Conservation (phyloP, 2,329 filamentous ascomycete species). For the Nothomitra cinnamomea region DNA sequence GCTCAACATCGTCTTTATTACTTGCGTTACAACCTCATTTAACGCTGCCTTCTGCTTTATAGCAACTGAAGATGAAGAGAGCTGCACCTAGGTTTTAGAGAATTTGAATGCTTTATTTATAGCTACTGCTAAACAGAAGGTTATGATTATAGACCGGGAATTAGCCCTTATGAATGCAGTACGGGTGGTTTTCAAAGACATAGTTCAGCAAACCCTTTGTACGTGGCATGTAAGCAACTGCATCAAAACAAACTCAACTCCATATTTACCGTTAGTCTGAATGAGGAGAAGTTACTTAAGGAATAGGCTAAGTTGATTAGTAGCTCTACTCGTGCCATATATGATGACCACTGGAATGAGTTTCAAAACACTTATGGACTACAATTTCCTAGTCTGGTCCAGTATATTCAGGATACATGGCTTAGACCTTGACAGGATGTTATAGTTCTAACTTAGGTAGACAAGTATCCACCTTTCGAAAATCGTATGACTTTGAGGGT, state of each 20-base stretch:
- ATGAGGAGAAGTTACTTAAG: background rate
- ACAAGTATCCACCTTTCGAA: background rate
- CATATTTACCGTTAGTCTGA: background rate
- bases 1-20: background rate
- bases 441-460: background rate
- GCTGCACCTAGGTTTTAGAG: background rate
- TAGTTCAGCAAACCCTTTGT: background rate
- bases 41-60: background rate
- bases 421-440: background rate
- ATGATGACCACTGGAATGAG: background rate
- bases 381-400: background rate
- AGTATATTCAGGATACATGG: background rate
- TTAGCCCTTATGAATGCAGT: background rate
- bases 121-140: no score
- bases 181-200: background rate
- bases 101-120: background rate
- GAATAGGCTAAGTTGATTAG: background rate
- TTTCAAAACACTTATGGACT: background rate
- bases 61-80: background rate
- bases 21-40: background rate
- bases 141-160: background rate
- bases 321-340: background rate
- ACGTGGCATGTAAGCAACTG: background rate
- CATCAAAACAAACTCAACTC: background rate
- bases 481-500: background rate